These are phyloP conservation scores for Boletus sensibilis DNA, from an alignment of 768 basidiomycete genomes.

Conservation along the genomic window DNA sequence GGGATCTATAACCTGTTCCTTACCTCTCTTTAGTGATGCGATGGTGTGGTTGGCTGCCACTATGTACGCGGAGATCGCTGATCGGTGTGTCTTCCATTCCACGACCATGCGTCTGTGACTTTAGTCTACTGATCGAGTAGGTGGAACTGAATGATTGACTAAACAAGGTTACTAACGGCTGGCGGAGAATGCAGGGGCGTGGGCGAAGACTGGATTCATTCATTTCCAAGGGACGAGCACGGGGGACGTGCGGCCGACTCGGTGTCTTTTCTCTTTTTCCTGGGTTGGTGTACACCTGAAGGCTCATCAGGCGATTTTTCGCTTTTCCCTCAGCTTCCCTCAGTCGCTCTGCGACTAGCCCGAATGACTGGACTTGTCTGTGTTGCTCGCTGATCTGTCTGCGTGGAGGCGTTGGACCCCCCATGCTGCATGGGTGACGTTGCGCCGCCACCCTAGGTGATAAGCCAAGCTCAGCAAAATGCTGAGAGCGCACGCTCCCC, in stretches of 20 bases:
- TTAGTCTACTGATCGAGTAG: background rate
- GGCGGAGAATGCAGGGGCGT: slow-evolving; percentile 5
- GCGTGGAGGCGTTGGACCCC: background rate
- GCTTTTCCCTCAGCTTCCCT: background rate
- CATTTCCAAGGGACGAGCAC: background rate
- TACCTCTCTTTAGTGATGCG: background rate
- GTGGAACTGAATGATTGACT: background rate
- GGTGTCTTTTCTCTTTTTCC: background rate
- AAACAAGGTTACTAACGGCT: background rate
- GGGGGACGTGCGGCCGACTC: background rate
- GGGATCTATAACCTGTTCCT: background rate
- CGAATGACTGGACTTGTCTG: background rate
- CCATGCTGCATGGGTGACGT: background rate
- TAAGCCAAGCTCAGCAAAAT: background rate
- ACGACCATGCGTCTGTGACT: background rate
- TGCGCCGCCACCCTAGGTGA: background rate
- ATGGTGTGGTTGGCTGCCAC: background rate
- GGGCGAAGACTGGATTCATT: background rate
- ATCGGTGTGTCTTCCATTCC: slow-evolving; percentile 5
- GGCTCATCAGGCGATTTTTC: background rate
- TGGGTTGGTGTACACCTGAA: background rate
- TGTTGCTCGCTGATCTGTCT: background rate
- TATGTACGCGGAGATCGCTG: background rate
- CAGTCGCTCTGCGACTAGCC: background rate
- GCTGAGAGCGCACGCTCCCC: background rate